Percentiles rank a stretch among this genome's conserved stretches.
These are phyloP conservation scores for Diplosphaera chodatii DNA, from an alignment of 139 green algal genomes.

Conservation along the genomic window DNA sequence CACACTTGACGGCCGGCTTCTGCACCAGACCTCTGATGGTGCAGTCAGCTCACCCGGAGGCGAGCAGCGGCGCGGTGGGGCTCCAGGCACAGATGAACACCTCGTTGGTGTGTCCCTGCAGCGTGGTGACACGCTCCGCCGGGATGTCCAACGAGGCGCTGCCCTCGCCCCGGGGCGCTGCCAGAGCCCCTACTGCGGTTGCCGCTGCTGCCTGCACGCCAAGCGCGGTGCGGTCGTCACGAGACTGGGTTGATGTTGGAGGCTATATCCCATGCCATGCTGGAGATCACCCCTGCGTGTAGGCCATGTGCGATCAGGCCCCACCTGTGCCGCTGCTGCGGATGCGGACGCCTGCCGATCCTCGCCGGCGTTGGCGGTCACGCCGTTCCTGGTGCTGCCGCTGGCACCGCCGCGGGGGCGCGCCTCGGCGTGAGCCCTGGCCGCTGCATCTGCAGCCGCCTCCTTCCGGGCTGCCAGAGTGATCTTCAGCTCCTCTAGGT, in stretches of 20 bases:
- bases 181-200: not conserved
- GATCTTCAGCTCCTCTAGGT: slow-evolving; percentile 74
- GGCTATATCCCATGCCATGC: too few species aligned
- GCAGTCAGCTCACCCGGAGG: slow-evolving; percentile 49
- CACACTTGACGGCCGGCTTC: too few species aligned
- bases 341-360: not conserved
- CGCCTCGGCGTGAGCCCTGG: not conserved
- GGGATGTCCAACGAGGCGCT: slow-evolving; percentile 18
- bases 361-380: not conserved
- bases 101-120: slow-evolving; percentile 74
- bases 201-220: too few species aligned
- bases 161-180: not conserved
- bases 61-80: slow-evolving; percentile 61
- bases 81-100: slow-evolving; percentile 89
- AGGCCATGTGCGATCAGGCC: too few species aligned
- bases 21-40: too few species aligned
- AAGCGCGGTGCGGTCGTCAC: too few species aligned
- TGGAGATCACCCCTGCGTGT: too few species aligned
- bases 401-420: slow-evolving; percentile 5
- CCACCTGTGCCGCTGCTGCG: slow-evolving; percentile 1
- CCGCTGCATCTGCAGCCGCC: slow-evolving; percentile 23
- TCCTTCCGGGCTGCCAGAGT: slow-evolving; percentile 50
- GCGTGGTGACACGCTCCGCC: slow-evolving; percentile 30
- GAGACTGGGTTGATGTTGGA: too few species aligned
- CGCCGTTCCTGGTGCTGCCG: not conserved